Conservation (phyloP, 495 filamentous ascomycete species). For the Penicillium taxi region DNA sequence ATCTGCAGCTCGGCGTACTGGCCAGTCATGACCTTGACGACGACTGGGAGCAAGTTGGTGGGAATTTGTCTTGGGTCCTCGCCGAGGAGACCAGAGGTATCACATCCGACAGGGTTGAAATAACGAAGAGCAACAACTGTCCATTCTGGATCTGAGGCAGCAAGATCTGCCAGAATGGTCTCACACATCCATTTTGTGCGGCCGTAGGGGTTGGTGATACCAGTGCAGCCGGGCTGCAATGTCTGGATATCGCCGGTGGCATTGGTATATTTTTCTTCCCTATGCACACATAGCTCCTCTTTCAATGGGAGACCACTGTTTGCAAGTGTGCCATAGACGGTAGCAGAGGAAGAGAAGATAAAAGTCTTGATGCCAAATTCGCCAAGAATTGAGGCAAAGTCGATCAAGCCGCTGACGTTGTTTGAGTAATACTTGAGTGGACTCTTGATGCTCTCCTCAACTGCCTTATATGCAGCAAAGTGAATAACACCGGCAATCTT, state of each 20-base stretch:
- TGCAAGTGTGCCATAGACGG: conserved; percentile 53
- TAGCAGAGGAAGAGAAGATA: conserved; percentile 60
- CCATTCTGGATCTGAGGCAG: conserved; percentile 51
- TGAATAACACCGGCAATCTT: conserved; percentile 55
- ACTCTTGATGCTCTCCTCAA: conserved; percentile 43
- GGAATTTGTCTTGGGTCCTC: conserved; percentile 56
- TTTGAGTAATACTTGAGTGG: conserved; percentile 58
- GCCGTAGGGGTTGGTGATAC: conserved; percentile 58
- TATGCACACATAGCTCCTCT: conserved; percentile 55
- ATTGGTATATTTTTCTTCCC: conserved; percentile 30
- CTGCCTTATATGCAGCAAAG: conserved; percentile 55
- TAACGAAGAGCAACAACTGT: conserved; percentile 56
- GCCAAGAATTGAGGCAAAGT: conserved; percentile 46
- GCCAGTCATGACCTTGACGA: conserved; percentile 52
- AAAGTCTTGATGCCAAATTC: conserved; percentile 56
- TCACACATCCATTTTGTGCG: conserved; percentile 61
- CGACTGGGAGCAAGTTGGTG: conserved; percentile 56
- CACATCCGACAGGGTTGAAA: conserved; percentile 62
- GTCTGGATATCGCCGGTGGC: conserved; percentile 21
- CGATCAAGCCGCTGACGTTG: conserved; percentile 57
- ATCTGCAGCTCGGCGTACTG: conserved; percentile 45
- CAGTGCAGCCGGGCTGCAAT: conserved; percentile 38
- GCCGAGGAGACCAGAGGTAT: conserved; percentile 55
- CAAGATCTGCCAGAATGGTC: conserved; percentile 55
- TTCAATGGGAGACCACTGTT: conserved; percentile 46